Conservation (phyloP, 805 yeast genomes). For the Saccharomyces cerevisiae region DNA sequence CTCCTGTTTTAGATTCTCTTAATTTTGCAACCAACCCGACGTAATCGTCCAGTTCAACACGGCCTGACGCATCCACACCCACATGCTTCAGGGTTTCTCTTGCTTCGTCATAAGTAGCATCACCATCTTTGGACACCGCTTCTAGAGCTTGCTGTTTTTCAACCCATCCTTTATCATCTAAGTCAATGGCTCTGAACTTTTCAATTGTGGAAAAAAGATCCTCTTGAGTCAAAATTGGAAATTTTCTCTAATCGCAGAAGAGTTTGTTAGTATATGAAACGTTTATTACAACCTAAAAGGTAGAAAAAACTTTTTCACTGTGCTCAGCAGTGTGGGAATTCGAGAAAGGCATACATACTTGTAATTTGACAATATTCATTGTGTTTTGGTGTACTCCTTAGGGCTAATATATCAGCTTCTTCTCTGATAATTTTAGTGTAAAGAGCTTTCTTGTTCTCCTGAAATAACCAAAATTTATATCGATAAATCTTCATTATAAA, state of each 20-base stretch:
- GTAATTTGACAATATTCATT: slow-evolving; percentile 63
- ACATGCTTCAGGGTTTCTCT: slow-evolving; percentile 89
- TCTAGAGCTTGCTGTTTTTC: slow-evolving; percentile 88
- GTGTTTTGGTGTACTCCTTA: not conserved
- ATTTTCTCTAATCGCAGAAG: slow-evolving; percentile 50
- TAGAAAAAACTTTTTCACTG: not conserved
- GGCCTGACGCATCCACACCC: slow-evolving; percentile 92
- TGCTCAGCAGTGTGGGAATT: not conserved
- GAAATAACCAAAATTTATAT: not conserved
- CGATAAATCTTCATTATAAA: not conserved
- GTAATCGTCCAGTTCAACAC: slow-evolving; percentile 91
- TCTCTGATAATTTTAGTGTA: not conserved
- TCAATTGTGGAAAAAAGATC: slow-evolving; percentile 82
- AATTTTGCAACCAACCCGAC: slow-evolving; percentile 78
- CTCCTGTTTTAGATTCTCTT: slow-evolving; percentile 36
- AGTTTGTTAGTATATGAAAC: not conserved
- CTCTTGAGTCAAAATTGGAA: slow-evolving; percentile 76
- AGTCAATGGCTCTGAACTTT: slow-evolving; percentile 75
- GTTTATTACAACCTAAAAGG: not conserved
- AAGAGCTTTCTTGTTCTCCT: not conserved
- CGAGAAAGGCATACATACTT: slow-evolving; percentile 33
- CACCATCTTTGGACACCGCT: slow-evolving; percentile 69
- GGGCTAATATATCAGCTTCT: not conserved
- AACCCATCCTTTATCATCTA: slow-evolving; percentile 89
- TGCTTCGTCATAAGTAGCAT: slow-evolving; percentile 81